Conservation (phyloP, 345 rosid species). For the Lumnitzera racemosa region DNA sequence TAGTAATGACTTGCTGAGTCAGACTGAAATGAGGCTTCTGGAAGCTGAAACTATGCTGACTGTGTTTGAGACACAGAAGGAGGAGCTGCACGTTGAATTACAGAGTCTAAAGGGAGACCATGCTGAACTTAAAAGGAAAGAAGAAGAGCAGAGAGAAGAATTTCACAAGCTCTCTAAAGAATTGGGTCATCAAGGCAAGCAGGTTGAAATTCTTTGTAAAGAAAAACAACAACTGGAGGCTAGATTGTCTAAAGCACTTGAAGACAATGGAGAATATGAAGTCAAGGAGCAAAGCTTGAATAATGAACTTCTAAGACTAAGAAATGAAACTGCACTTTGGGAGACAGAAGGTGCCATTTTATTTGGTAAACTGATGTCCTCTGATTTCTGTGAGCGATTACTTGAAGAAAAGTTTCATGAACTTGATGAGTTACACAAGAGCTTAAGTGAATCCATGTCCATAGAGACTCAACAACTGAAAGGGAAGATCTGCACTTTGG, state of each 20-base stretch:
- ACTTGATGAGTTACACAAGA: slow-evolving; percentile 35
- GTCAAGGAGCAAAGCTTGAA: slow-evolving; percentile 41
- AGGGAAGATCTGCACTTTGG: slow-evolving; percentile 48
- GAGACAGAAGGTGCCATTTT: slow-evolving; percentile 46
- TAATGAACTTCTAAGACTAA: slow-evolving; percentile 37
- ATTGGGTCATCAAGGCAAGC: slow-evolving; percentile 36
- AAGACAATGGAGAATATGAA: slow-evolving; percentile 42
- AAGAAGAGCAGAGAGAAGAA: slow-evolving; percentile 43
- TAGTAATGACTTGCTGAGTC: slow-evolving; percentile 32
- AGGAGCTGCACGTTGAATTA: slow-evolving; percentile 31
- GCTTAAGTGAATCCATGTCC: slow-evolving; percentile 31
- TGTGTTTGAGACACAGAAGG: slow-evolving; percentile 28
- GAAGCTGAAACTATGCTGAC: slow-evolving; percentile 37
- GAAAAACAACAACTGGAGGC: slow-evolving; percentile 41
- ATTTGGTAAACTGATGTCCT: slow-evolving; percentile 49
- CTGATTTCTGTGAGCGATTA: slow-evolving; percentile 42
- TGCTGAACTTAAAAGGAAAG: slow-evolving; percentile 38
- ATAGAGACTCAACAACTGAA: slow-evolving; percentile 46
- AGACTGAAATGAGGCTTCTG: slow-evolving; percentile 36
- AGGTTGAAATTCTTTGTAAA: slow-evolving; percentile 26
- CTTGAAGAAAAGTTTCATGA: slow-evolving; percentile 53
- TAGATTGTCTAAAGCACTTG: slow-evolving; percentile 30
- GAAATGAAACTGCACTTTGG: slow-evolving; percentile 42
- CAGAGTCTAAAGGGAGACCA: slow-evolving; percentile 46
- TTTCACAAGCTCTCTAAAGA: slow-evolving; percentile 47